Percentiles rank a stretch among this genome's conserved stretches.
phyloP scores from a whole-genome alignment of 371 early-diverging fungal species.

The Mortierella sp. region DNA sequence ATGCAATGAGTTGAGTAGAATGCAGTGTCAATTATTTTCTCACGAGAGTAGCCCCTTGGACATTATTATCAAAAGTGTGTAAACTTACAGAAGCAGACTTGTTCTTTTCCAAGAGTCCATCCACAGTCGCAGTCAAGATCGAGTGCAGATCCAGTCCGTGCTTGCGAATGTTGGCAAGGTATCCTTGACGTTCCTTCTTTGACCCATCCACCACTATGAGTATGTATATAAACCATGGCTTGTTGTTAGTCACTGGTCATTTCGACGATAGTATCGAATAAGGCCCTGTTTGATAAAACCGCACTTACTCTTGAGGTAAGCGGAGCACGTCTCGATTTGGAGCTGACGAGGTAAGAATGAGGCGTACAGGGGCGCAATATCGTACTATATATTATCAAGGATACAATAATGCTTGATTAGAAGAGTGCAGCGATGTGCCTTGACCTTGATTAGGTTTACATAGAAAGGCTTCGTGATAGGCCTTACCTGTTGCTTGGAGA shows the following conservation, averaged over 20 bases:
- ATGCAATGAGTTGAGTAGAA: no score
- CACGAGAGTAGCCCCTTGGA: not conserved
- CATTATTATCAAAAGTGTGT: not conserved
- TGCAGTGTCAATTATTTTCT: not conserved
- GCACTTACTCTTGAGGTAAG: slow-evolving; percentile 46
- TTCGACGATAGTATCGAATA: not conserved
- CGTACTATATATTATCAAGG: slow-evolving; percentile 29
- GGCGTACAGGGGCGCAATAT: slow-evolving; percentile 48
- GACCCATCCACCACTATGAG: slow-evolving; percentile 37
- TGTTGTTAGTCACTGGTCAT: not conserved
- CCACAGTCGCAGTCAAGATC: slow-evolving; percentile 48
- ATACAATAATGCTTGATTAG: not conserved
- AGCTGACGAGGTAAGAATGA: slow-evolving; percentile 47
- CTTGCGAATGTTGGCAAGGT: slow-evolving; percentile 24
- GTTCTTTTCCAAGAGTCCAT: slow-evolving; percentile 29
- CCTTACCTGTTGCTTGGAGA: slow-evolving; percentile 43
- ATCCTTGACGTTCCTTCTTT: slow-evolving; percentile 32
- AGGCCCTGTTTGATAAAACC: no score
- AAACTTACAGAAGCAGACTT: slow-evolving; percentile 28
- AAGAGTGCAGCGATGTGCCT: not conserved
- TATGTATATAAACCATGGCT: not conserved
- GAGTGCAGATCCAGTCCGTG: slow-evolving; percentile 37
- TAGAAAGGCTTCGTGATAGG: not conserved
- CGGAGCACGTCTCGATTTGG: slow-evolving; percentile 44
- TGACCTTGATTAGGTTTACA: no score